Base-by-base conservation (phyloP, 2,329 filamentous ascomycete genomes). In the Bipolaris sorokiniana region DNA sequence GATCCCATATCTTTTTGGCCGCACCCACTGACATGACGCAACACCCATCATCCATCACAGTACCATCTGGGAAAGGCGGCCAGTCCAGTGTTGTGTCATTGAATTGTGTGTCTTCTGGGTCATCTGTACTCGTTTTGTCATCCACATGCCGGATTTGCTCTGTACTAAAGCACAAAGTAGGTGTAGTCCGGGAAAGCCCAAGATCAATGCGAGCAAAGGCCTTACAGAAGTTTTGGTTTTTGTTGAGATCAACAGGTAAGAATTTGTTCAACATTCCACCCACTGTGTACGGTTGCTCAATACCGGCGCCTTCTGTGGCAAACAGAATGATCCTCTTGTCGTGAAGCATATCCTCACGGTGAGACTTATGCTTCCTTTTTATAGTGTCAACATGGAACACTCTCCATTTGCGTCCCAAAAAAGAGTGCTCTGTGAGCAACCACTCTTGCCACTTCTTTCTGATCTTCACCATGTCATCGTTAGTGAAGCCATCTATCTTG, bases 1-100 rank as follows among this genome's bases (percentile, higher is more conserved):
- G 59, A 0, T 79, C 68, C 23, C 83, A 80, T 5, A 92, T 80
- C 40, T 78, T 77, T 1, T 75, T 70, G 0, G 85, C 87, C 2
- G 90, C 81, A 1, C 78, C 82, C 3, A 80, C 77, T 0, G 90
- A 93, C 63, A 92, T 88, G 2, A 77, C 77, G 0, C 82, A 85
- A 42, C 90, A 88, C 0, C 90, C 81, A 56, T 82, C 81, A 22
- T 78, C 79, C 81, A 83, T 83, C 5, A 78, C 74, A 22, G 48
- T 45, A 0, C 28, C 18, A 7, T 55, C 26, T 0, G 57, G 52
- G 16, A 58, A 33, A 11, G 45, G 16, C 4, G 62, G 51, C 72
- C 72, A 77, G 1, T 50, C 1, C 1, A 77, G 40, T 1, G 1
- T 45, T 0, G 18, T n/a, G 42, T 82, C 80, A 20, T 78, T 65